Conservation (phyloP, 78 protist genomes). For the Dictyostelium capitatum region DNA sequence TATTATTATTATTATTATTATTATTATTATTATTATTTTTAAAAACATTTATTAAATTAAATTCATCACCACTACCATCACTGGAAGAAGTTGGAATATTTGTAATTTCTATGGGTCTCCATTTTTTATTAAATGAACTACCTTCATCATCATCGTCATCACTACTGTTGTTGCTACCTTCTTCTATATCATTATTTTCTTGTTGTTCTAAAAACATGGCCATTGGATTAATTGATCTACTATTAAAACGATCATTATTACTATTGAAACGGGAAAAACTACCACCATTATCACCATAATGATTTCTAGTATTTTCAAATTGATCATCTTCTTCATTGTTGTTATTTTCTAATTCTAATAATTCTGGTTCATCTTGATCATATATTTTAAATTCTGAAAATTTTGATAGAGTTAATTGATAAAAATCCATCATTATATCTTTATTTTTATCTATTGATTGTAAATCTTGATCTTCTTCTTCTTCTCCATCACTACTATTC, state of each 20-base stretch:
- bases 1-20: not conserved
- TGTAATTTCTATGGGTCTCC: not conserved
- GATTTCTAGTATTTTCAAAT: not conserved
- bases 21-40: not conserved
- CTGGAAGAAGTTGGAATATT: not conserved
- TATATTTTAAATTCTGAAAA: conserved; percentile 38
- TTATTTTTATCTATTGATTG: not conserved
- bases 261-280: not conserved
- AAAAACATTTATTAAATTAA: conserved; percentile 5
- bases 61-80: not conserved
- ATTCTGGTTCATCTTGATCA: conserved; percentile 45
- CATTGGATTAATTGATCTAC: conserved; percentile 38
- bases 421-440: conserved; percentile 20
- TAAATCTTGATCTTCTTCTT: conserved; percentile 9
- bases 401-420: not conserved
- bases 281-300: not conserved
- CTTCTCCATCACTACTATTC: not conserved
- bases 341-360: conserved; percentile 23
- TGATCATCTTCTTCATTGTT: not conserved
- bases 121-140: not conserved
- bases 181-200: not conserved
- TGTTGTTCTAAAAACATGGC: conserved; percentile 3
- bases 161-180: not conserved
- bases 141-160: not conserved
- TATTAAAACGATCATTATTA: conserved; percentile 10